Evolutionary conservation across 805 yeast genomes (phyloP), one percentile per base, ranked within the genome.

Genomic region (Barnettozyma pratensis): DNA sequence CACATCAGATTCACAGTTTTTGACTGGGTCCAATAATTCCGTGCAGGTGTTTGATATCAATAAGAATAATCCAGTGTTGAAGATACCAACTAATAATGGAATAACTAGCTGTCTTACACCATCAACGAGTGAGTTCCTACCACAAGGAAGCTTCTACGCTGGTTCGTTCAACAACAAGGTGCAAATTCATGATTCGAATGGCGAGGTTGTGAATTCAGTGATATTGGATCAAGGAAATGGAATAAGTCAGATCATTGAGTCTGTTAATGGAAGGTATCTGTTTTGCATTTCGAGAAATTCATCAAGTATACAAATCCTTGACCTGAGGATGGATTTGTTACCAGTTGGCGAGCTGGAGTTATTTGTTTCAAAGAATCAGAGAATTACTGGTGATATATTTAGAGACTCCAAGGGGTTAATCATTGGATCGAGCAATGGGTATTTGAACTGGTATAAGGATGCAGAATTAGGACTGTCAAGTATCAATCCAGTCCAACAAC

Each of bases 191-290:
- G 66, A 69, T 44, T 30, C 46, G 3, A 45, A 63, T 14, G 55
- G 58, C 2, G 51, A 51, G 1, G 59, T 66, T 0, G 45, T 63
- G 1, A 44, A 46, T 28, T 43, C 49, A 2, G 39, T 37, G 6
- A 41, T 51, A 19, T 14, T 57, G 3, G 49, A 45, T 2, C 42
- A 47, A 28, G 72, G 62, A 4, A 61, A 49, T 54, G 77, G 69
- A 4, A 56, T 61, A 14, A 61, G 56, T 12, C 76, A 72, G 51
- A 37, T 72, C 0, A 19, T 73, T 6, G 62, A 55, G 29, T 66
- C 73, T 25, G 56, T 54, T 1, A 72, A 69, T 54, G 72, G 68
- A 5, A 65, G 63, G 37, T 72, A 63, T 44, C 19, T 70, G 5
- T 73, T 62, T 46, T 60, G 61, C 1, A 29, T 70, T 1, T 57